phyloP scores from a whole-genome alignment of 129 eudicot genomes.

The Chrysanthemum lavandulifolium region DNA sequence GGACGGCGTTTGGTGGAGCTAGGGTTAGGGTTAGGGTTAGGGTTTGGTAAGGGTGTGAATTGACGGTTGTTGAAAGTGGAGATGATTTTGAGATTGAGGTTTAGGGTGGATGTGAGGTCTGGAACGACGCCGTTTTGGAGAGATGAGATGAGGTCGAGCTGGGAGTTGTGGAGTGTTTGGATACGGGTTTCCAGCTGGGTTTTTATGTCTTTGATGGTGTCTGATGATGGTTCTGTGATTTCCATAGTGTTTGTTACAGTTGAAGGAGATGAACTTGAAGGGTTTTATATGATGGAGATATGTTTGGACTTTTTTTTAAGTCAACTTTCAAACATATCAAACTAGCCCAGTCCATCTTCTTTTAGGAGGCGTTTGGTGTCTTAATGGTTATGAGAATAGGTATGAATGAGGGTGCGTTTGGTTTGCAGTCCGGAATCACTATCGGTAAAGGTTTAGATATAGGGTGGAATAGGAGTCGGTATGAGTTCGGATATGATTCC shows the following conservation, averaged over 20 bases:
- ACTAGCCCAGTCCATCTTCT: no score
- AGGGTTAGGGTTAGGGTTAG: conserved; percentile 59
- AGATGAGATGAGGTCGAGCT: conserved; percentile 74
- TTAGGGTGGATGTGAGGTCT: conserved; percentile 68
- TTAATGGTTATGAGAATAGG: no score
- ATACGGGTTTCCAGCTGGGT: conserved; percentile 68
- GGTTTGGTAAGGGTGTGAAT: conserved; percentile 50
- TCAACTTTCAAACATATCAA: no score
- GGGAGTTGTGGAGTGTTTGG: conserved; percentile 57
- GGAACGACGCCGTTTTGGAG: conserved; percentile 66
- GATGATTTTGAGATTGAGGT: conserved; percentile 72
- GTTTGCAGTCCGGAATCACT: no score
- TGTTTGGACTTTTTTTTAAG: no score
- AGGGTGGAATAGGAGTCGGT: no score
- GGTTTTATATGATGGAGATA: neutral
- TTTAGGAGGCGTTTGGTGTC: no score
- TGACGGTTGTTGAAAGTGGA: conserved; percentile 65
- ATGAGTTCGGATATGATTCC: no score
- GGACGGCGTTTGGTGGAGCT: conserved; percentile 30
- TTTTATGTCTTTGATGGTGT: conserved; percentile 54
- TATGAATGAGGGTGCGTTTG: no score
- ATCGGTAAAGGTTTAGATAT: no score
- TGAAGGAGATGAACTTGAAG: neutral
- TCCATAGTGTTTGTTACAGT: conserved; percentile 39
- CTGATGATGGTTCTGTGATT: neutral